Evolutionary conservation across 2,329 filamentous ascomycete genomes (phyloP), one percentile per base, ranked within the genome.

Genomic region (Elsinoe perseae): DNA sequence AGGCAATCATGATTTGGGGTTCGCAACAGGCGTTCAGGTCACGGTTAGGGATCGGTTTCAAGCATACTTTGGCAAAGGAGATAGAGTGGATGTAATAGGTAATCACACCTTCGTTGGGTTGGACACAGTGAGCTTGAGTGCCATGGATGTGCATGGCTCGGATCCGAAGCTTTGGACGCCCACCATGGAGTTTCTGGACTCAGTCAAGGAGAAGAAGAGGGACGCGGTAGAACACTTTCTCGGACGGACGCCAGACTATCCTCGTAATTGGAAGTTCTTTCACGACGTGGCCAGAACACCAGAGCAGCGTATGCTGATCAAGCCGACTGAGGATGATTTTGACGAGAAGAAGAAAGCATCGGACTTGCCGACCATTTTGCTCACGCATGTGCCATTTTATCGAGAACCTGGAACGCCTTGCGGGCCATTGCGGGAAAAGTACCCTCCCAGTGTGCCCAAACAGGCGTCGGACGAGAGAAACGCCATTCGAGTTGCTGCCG

Each of bases 21-120:
- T 97, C 66, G 92, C 89, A 2, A 83, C 83, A 20, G 87, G 91
- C 43, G 84, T 98, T 48, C 89, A 95, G 67, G 68, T 85, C 7
- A 78, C 86, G 0, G 89, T 95, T 30, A 81, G 91, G 53, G 79
- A 93, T 64, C 79, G 93, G 14, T 98, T 97, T 69, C 82, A 86
- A 65, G 82, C 85, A 2, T 95, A 85, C 67, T 97, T 98, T 72
- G 93, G 93, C 3, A 85, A 93, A 56, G 82, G 85, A n/a, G 97
- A 96, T 69, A 80, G 89, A 7, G 84, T 98, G 18, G 90, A 97
- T 68, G 80, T 97, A 4, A 79, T 97, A 54, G 93, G 89, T 10
- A 98, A 98, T 66, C 93, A 98, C 69, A 95, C 89, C 0, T 90
- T 98, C 67, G 88, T 98, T 18, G 95, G 89, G 0, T 80, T 98